Conservation (phyloP, 371 early-diverging fungal species). For the Zychaea mexicana region DNA sequence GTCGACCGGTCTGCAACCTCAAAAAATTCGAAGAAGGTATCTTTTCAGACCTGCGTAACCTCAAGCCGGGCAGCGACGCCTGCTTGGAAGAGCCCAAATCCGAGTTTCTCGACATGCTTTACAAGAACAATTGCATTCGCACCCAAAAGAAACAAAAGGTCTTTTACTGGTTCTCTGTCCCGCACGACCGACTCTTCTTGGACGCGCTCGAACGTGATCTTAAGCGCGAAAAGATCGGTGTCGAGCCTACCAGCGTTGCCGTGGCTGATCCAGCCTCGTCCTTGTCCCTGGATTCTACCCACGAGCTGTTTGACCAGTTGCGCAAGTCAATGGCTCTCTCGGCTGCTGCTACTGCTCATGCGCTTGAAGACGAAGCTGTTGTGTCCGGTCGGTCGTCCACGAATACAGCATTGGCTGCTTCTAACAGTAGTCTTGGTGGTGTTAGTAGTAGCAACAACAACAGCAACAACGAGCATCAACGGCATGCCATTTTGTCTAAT, state of each 20-base stretch:
- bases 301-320: constrained; percentile 62
- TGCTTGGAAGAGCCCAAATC: constrained; percentile 97
- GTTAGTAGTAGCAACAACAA: too few relatives aligned
- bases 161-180: constrained; percentile 98
- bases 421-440: background rate
- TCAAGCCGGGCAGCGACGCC: constrained; percentile 98
- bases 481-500: background rate
- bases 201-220: constrained; percentile 99
- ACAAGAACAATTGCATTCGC: constrained; percentile 97
- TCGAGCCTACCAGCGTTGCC: constrained; percentile 78
- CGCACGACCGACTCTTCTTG: constrained; percentile 94
- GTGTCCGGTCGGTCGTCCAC: background rate
- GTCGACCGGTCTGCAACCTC: constrained; percentile 87
- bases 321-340: constrained; percentile 43
- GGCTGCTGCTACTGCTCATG: constrained; percentile 37
- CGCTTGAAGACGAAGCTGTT: constrained; percentile 15
- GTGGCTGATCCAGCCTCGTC: constrained; percentile 62
- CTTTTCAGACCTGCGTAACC: constrained; percentile 95
- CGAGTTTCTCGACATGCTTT: constrained; percentile 96
- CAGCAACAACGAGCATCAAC: too few relatives aligned
- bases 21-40: constrained; percentile 99
- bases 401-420: background rate
- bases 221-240: constrained; percentile 88
- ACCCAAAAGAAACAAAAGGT: constrained; percentile 99
- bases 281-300: constrained; percentile 56